A percentile compares a stretch with the other conserved stretches of the same genome.
These are phyloP conservation scores for Barnettozyma botsteinii DNA, from an alignment of 805 yeast genomes.

Conservation along the genomic window DNA sequence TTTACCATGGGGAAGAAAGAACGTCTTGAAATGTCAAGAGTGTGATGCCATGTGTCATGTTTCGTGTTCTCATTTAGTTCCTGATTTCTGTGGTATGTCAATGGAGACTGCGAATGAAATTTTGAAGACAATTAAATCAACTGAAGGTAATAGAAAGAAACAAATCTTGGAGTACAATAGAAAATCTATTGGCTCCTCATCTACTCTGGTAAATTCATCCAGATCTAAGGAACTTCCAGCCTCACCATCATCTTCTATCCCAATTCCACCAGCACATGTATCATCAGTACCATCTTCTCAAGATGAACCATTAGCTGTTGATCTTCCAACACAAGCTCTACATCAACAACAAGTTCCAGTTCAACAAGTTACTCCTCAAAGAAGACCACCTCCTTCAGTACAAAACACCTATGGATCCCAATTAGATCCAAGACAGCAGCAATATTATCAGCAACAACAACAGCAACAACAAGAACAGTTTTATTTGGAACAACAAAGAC, in stretches of 20 bases:
- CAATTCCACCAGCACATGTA: background rate
- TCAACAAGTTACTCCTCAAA: constrained; percentile 16
- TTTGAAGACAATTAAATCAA: constrained; percentile 71
- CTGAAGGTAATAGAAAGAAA: constrained; percentile 39
- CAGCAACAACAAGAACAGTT: constrained; percentile 2
- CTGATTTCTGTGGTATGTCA: constrained; percentile 98
- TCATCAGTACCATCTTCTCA: background rate
- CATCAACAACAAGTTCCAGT: constrained; percentile 13
- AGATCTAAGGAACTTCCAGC: constrained; percentile 2
- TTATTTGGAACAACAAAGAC: constrained; percentile 17
- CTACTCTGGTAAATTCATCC: constrained; percentile 8
- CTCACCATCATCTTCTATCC: background rate
- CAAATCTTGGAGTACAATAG: constrained; percentile 13
- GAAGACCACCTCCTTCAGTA: constrained; percentile 23
- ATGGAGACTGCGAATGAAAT: constrained; percentile 95
- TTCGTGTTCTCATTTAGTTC: constrained; percentile 88
- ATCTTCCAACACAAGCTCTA: constrained; percentile 15
- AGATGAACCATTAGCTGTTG: constrained; percentile 1
- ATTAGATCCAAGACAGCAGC: constrained; percentile 6
- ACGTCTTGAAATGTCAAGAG: constrained; percentile 85
- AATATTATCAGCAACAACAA: constrained; percentile 4
- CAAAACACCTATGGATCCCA: constrained; percentile 6
- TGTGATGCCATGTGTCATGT: constrained; percentile 96
- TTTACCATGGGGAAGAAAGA: constrained; percentile 90
- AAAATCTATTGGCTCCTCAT: constrained; percentile 10